These are phyloP conservation scores for Fusarium torulosum DNA, from an alignment of 2,329 filamentous ascomycete species.

Conservation along the genomic window DNA sequence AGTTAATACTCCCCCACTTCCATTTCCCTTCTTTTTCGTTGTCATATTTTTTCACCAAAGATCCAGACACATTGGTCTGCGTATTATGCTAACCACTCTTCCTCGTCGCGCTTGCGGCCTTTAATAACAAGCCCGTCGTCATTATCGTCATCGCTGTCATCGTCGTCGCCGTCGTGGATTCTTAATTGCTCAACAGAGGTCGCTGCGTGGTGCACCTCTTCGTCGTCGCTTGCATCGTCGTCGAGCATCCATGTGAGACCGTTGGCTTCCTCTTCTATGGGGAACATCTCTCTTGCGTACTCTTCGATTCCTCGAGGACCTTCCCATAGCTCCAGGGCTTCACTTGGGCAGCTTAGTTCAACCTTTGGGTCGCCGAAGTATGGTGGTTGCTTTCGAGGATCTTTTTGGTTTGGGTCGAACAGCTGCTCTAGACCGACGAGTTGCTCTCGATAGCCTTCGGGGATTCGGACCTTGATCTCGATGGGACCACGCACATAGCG, in stretches of 20 bases:
- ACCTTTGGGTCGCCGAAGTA: slow-evolving; percentile 72
- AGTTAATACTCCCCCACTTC: slow-evolving; percentile 12
- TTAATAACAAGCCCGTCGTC: slow-evolving; percentile 71
- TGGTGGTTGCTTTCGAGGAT: slow-evolving; percentile 69
- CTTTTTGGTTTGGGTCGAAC: slow-evolving; percentile 64
- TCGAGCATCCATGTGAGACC: slow-evolving; percentile 91
- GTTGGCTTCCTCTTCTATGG: slow-evolving; percentile 93
- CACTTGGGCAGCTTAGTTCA: slow-evolving; percentile 75
- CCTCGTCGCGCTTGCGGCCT: slow-evolving; percentile 67
- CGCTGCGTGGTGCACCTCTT: slow-evolving; percentile 53
- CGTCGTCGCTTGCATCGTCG: slow-evolving; percentile 59
- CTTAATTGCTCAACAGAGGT: slow-evolving; percentile 56
- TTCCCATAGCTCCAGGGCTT: slow-evolving; percentile 89
- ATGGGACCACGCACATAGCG: slow-evolving; percentile 83
- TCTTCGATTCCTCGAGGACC: slow-evolving; percentile 91
- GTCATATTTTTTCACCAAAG: slow-evolving; percentile 19
- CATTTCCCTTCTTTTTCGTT: slow-evolving; percentile 33
- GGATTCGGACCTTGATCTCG: slow-evolving; percentile 86
- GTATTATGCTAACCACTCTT: slow-evolving; percentile 68
- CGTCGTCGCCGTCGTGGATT: slow-evolving; percentile 57
- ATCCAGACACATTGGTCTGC: slow-evolving; percentile 7
- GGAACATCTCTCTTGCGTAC: slow-evolving; percentile 94
- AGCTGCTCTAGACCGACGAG: slow-evolving; percentile 77
- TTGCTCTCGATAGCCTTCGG: slow-evolving; percentile 88
- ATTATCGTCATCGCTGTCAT: slow-evolving; percentile 64